Evolutionary conservation across 345 rosid genomes (phyloP), one percentile per base, ranked within the genome.

Genomic region (Citrus sp.): DNA sequence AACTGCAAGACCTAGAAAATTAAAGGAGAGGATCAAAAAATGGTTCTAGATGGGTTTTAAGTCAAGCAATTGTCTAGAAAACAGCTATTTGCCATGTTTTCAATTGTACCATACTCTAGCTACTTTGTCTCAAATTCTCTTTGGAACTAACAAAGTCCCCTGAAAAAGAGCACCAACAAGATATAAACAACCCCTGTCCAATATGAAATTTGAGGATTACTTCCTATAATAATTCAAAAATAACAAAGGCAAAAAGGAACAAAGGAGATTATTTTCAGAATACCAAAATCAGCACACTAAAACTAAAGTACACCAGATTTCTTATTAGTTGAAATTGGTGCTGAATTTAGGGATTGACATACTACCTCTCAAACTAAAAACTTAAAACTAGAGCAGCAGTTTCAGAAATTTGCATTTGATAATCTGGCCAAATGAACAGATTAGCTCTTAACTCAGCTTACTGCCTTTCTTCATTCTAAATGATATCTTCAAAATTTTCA

Each of bases 61-160:
- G 68, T 61, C 37, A 40, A 60, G 68, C 68, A 61, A 62, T 61
- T 37, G 76, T 73, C 49, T 37, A 58, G 42, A 59, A 38, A 74
- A 62, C 21, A 61, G 37, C 77, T 60, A 38, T 38, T 18, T 60
- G 25, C 62, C 77, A 60, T 38, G 67, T 24, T 74, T 74, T 61
- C 61, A 74, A 9, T 55, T 61, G 21, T 5, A 25, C 10, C 4
- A 42, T 38, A 38, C 27, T 16, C 7, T 2, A 73, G 65, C 38
- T 38, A 38, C 6, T 61, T 61, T 40, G 25, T 74, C 34, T 7
- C 22, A 62, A 73, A 63, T 73, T 61, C 66, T 61, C 38, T 61
- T 61, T 16, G 18, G 38, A 30, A 74, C 68, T 38, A 27, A 59
- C 13, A 59, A 24, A 59, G 8, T 38, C 32, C 19, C 77, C 42